Percentiles rank a stretch among this genome's conserved stretches.
Evolutionary conservation across 2,329 filamentous ascomycete species (phyloP).

Genomic region (Colletotrichum aenigma): DNA sequence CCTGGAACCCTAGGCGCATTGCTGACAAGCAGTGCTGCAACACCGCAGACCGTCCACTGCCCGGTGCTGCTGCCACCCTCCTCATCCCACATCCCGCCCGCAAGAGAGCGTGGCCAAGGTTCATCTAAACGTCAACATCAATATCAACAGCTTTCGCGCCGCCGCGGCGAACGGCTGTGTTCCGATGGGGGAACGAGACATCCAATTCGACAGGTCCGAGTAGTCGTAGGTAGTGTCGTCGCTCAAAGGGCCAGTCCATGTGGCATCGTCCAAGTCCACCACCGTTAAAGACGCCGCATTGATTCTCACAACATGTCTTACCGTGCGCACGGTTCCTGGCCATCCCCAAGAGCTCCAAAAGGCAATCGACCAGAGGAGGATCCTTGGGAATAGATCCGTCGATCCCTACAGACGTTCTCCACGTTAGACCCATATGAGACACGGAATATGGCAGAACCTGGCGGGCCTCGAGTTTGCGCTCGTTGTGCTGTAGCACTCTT

Average conservation of each 20-base stretch:
- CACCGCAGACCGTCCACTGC: conserved; percentile 10
- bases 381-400: background rate
- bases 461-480: background rate
- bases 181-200: background rate
- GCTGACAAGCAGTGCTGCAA: background rate
- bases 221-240: background rate
- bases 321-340: conserved; percentile 1
- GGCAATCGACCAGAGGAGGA: background rate
- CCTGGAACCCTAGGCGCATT: background rate
- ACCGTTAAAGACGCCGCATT: background rate
- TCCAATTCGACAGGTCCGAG: background rate
- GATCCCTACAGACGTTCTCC: conserved; percentile 7
- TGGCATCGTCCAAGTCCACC: background rate
- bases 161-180: background rate
- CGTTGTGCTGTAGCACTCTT: background rate
- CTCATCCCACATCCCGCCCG: background rate
- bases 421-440: conserved; percentile 3
- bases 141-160: background rate
- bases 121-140: background rate
- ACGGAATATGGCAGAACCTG: background rate
- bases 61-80: conserved; percentile 29
- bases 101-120: background rate
- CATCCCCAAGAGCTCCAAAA: background rate
- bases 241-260: background rate
- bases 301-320: background rate